Evolutionary conservation across 495 filamentous ascomycete genomes (phyloP).

Genomic region (Alectoria sarmentosa): DNA sequence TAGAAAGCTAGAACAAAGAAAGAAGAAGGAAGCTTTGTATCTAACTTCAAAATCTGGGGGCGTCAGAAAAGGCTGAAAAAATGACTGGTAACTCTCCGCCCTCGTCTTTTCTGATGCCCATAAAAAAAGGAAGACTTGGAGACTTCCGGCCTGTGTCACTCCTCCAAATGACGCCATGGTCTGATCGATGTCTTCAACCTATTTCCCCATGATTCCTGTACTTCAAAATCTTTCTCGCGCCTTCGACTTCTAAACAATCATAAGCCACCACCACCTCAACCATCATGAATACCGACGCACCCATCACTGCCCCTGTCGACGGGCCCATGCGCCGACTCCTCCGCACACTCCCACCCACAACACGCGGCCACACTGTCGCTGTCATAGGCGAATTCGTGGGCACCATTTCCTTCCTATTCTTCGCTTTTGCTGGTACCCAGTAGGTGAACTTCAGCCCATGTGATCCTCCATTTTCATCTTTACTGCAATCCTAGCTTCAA

Average conservation of each 20-base stretch:
- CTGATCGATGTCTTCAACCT: neutral
- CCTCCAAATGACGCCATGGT: neutral
- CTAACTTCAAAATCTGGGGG: neutral
- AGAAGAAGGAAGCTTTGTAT: neutral
- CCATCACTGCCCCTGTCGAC: conserved; percentile 5
- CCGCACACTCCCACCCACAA: conserved; percentile 14
- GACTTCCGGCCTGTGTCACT: neutral
- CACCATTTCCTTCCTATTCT: conserved; percentile 78
- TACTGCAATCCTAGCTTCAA: neutral
- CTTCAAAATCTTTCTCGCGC: neutral
- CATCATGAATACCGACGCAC: conserved; percentile 22
- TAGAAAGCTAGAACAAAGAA: neutral
- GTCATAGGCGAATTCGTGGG: conserved; percentile 66
- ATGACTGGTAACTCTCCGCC: neutral
- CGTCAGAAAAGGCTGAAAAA: neutral
- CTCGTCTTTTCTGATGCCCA: neutral
- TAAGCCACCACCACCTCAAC: too few species aligned
- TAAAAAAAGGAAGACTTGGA: neutral
- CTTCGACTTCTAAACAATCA: too few species aligned
- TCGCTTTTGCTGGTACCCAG: conserved; percentile 73
- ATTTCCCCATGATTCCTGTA: neutral
- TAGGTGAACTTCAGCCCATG: conserved; percentile 37
- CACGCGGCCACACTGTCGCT: conserved; percentile 39
- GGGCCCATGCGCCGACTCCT: conserved; percentile 8
- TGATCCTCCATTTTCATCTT: neutral